Evolutionary conservation across 345 rosid species (phyloP).

Genomic region (Zanthoxylum bungeanum): DNA sequence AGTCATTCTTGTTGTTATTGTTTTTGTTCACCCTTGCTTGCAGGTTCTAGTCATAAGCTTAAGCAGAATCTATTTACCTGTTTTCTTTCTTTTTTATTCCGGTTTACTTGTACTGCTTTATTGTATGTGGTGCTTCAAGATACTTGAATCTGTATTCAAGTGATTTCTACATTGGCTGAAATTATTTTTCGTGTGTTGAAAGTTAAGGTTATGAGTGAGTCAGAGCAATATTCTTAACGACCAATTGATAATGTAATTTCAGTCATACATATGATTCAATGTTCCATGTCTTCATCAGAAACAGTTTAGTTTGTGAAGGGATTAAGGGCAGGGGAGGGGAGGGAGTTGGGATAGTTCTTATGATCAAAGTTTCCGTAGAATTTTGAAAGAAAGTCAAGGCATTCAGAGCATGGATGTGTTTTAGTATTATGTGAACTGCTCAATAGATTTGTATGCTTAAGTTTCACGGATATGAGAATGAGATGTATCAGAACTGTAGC

Average conservation of each 20-base stretch:
- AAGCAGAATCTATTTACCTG: neutral
- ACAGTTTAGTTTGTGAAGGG: neutral
- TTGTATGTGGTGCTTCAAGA: neutral
- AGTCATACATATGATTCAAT: neutral
- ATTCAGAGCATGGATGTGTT: neutral
- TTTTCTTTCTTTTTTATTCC: neutral
- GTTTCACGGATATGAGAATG: neutral
- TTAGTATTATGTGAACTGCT: neutral
- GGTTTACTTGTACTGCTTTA: neutral
- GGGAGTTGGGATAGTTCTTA: neutral
- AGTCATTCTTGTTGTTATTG: neutral
- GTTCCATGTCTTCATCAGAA: neutral
- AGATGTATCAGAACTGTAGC: neutral
- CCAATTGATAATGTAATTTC: neutral
- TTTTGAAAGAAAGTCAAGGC: neutral
- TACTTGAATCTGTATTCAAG: neutral
- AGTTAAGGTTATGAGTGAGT: neutral
- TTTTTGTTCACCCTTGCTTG: neutral
- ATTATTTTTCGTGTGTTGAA: neutral
- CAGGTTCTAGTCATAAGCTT: neutral
- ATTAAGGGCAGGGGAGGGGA: neutral
- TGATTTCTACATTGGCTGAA: neutral
- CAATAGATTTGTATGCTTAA: neutral
- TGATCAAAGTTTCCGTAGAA: neutral
- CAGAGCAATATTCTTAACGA: neutral